Conservation (phyloP, 2,329 filamentous ascomycete species). For the Stemphylium vesicarium region DNA sequence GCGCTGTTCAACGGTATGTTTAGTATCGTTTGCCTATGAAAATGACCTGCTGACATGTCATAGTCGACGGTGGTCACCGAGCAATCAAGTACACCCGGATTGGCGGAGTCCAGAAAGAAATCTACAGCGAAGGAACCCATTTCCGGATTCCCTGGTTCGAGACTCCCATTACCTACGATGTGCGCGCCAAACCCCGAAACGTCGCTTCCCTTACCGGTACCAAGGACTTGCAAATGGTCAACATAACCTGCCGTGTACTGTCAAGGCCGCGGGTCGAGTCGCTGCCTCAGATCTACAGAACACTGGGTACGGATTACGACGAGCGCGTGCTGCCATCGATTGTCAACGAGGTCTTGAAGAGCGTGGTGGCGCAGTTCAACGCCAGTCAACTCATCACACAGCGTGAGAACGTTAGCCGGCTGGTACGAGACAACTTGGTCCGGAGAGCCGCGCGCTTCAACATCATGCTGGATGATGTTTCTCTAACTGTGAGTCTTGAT, state of each 20-base stretch:
- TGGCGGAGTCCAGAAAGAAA: slow-evolving; percentile 93
- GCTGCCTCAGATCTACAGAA: slow-evolving; percentile 96
- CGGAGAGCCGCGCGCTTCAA: slow-evolving; percentile 94
- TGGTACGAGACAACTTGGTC: slow-evolving; percentile 92
- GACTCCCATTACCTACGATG: slow-evolving; percentile 95
- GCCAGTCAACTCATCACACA: slow-evolving; percentile 98
- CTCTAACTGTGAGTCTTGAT: slow-evolving; percentile 74
- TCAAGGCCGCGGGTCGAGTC: slow-evolving; percentile 86
- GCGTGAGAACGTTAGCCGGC: slow-evolving; percentile 90
- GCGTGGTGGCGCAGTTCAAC: slow-evolving; percentile 98
- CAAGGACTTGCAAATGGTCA: slow-evolving; percentile 99
- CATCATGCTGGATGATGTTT: slow-evolving; percentile 96
- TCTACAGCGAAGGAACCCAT: slow-evolving; percentile 98
- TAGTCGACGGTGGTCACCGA: slow-evolving; percentile 95
- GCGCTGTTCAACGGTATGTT: slow-evolving; percentile 70
- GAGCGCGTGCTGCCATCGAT: slow-evolving; percentile 98
- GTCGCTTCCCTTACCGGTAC: slow-evolving; percentile 96
- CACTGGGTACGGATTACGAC: slow-evolving; percentile 93
- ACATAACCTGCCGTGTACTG: slow-evolving; percentile 99
- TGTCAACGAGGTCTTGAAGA: slow-evolving; percentile 98
- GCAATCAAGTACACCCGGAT: slow-evolving; percentile 97
- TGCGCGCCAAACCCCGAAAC: slow-evolving; percentile 95
- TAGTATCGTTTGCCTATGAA: background rate
- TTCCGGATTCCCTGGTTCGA: slow-evolving; percentile 96
- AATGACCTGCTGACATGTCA: slow-evolving; percentile 25